Evolutionary conservation across 306 rosid genomes (phyloP).

Genomic region (Styphnolobium japonicum): DNA sequence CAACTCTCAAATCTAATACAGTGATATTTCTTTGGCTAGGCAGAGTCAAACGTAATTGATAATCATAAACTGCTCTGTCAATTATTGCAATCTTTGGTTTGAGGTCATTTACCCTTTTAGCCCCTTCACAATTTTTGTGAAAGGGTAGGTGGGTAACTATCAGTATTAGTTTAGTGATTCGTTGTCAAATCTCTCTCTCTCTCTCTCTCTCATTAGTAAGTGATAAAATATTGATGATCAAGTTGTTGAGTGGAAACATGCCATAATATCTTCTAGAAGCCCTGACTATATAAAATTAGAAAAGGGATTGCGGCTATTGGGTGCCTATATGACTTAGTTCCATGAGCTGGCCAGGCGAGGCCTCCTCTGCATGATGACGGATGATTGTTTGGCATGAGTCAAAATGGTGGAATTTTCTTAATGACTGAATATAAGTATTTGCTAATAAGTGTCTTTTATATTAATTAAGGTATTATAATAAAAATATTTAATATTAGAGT

Average conservation of each 20-base stretch:
- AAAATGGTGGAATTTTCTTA: constrained; percentile 51
- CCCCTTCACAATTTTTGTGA: not conserved
- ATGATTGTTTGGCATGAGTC: constrained; percentile 66
- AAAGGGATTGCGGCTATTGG: no score
- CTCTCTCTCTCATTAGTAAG: constrained; percentile 16
- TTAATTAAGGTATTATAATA: no score
- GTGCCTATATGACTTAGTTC: constrained; percentile 26
- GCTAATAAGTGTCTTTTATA: no score
- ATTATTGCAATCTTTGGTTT: no score
- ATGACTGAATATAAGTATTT: constrained; percentile 38
- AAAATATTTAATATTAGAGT: no score
- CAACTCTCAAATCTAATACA: not conserved
- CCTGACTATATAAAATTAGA: not conserved
- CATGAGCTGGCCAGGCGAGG: constrained; percentile 47
- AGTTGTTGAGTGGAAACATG: constrained; percentile 56
- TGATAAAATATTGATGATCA: constrained; percentile 20
- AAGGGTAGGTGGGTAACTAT: constrained; percentile 19
- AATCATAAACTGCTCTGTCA: no score
- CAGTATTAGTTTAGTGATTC: not conserved
- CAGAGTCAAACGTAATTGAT: no score
- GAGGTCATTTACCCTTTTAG: constrained; percentile 25
- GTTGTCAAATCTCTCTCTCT: not conserved
- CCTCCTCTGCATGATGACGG: constrained; percentile 46
- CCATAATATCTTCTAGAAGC: constrained; percentile 40
- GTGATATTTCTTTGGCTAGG: not conserved